Percentiles rank a stretch among this genome's conserved stretches.
Conservation (phyloP, 768 basidiomycete species). For the Suillus variegatus region DNA sequence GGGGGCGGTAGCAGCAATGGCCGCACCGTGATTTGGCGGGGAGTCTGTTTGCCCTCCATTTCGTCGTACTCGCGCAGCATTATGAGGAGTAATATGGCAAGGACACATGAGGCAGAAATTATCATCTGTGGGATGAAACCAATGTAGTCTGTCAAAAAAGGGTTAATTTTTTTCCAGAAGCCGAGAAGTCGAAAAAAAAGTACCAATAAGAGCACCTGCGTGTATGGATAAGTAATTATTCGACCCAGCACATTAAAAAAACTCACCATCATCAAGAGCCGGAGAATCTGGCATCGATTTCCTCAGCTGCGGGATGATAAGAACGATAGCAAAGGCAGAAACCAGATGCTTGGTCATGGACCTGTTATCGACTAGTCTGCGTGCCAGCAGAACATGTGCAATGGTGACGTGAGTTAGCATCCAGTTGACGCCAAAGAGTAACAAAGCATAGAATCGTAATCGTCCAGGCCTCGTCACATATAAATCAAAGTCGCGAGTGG, state of each 20-base stretch:
- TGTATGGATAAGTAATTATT: neutral
- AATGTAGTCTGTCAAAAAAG: conserved; percentile 43
- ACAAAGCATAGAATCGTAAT: conserved; percentile 44
- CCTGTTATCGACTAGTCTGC: conserved; percentile 32
- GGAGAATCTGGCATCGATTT: conserved; percentile 61
- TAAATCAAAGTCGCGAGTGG: conserved; percentile 48
- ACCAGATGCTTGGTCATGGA: conserved; percentile 40
- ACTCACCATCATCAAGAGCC: conserved; percentile 42
- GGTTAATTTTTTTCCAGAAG: neutral
- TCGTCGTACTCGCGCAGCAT: conserved; percentile 39
- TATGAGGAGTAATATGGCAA: conserved; percentile 44
- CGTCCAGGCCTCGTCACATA: conserved; percentile 45
- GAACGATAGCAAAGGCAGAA: conserved; percentile 41
- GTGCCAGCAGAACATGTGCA: conserved; percentile 46
- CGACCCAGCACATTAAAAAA: conserved; percentile 13
- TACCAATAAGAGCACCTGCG: conserved; percentile 51
- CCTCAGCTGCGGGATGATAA: conserved; percentile 51
- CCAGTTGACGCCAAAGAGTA: conserved; percentile 53
- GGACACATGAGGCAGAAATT: conserved; percentile 40
- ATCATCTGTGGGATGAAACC: conserved; percentile 65
- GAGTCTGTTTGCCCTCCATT: conserved; percentile 5
- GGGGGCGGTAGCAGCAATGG: conserved; percentile 20
- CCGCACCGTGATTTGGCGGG: neutral
- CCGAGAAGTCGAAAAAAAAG: neutral
- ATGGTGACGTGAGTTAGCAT: conserved; percentile 54